Base-by-base conservation (phyloP, 225 moss, liverwort and hornwort genomes). In the Bryoerythrophyllum caledonicum region DNA sequence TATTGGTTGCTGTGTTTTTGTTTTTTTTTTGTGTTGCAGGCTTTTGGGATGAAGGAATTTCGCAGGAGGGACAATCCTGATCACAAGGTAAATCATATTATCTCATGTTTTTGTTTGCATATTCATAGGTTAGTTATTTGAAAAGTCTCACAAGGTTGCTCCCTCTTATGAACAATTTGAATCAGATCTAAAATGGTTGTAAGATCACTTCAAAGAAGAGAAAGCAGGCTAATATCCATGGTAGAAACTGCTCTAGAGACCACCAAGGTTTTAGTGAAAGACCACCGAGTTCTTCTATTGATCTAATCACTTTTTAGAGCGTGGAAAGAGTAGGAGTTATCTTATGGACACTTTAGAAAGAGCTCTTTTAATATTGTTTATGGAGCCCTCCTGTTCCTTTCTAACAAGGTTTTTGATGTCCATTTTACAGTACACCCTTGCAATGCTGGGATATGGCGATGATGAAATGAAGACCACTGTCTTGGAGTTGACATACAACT, bases 401-500 rank as follows among this genome's bases (percentile, higher is more conserved):
- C 38, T 10, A 28, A 53, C 27, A 35, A 13, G 12, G 0, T 5
- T 49, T 49, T 44, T 44, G 44, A 3, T 44, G 35, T 60, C 73
- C 51, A 49, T 78, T 73, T 49, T 56, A 26, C 85, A 95, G 95
- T 99, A 99, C 44, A 91, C 93, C 46, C 81, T 92, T 54, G 84
- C 93, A 28, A 91, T 89, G 85, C 5, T 99, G 66, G 99, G 99
- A 25, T 99, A 99, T 56, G 93, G 93, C 30, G 80, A 83, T 12
- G 95, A 92, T 62, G 92, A 99, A 82, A 48, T 86, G 80, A 95
- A 91, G 76, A 92, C 89, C 5, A 90, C 90, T 21, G 91, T 99
- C 7, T 59, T 99, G 85, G 99, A 95, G 80, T 75, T 99, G 76
- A 99, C 99, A 19, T 95, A 93, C 86, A 99, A 99, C 40, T 99